phyloP scores from a whole-genome alignment of 768 basidiomycete genomes.

The Kwoniella dejecticola region DNA sequence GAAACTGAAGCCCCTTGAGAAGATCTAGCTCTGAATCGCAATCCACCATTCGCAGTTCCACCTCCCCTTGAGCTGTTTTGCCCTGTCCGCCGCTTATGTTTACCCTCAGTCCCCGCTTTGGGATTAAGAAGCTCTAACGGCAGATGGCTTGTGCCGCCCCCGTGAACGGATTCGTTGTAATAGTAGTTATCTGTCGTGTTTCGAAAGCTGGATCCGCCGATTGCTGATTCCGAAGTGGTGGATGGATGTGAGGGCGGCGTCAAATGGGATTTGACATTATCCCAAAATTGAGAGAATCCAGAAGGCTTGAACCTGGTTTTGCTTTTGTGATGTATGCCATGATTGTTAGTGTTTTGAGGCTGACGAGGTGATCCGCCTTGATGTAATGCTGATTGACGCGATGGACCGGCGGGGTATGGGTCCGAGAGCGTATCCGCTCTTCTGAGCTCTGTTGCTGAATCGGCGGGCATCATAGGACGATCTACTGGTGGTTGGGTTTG shows the following conservation, averaged over 20 bases:
- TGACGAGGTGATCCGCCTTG: neutral
- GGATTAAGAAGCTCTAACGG: slow-evolving; percentile 40
- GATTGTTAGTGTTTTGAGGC: neutral
- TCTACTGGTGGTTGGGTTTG: too few relatives aligned
- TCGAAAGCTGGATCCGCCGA: slow-evolving; percentile 29
- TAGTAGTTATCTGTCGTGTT: slow-evolving; percentile 35
- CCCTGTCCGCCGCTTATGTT: slow-evolving; percentile 24
- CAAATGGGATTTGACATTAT: slow-evolving; percentile 34
- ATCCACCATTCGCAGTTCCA: neutral
- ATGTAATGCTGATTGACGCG: slow-evolving; percentile 14
- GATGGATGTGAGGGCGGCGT: slow-evolving; percentile 53
- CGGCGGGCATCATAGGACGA: slow-evolving; percentile 1
- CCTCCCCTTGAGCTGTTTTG: slow-evolving; percentile 15
- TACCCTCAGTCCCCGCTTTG: slow-evolving; percentile 23
- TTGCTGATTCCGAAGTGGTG: slow-evolving; percentile 50
- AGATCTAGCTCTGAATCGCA: slow-evolving; percentile 10
- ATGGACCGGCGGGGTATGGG: slow-evolving; percentile 20
- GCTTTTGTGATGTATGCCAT: slow-evolving; percentile 2
- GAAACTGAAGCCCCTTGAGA: slow-evolving; percentile 27
- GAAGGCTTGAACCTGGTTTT: slow-evolving; percentile 39
- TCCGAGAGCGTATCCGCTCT: slow-evolving; percentile 19
- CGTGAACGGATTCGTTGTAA: slow-evolving; percentile 16
- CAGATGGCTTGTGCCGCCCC: slow-evolving; percentile 17
- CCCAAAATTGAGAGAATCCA: slow-evolving; percentile 26
- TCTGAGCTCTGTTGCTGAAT: slow-evolving; percentile 9